A percentile compares a stretch with the other conserved stretches of the same genome.
Conservation (phyloP, 352 stramenopile genomes). For the Globisporangium emineosum region DNA sequence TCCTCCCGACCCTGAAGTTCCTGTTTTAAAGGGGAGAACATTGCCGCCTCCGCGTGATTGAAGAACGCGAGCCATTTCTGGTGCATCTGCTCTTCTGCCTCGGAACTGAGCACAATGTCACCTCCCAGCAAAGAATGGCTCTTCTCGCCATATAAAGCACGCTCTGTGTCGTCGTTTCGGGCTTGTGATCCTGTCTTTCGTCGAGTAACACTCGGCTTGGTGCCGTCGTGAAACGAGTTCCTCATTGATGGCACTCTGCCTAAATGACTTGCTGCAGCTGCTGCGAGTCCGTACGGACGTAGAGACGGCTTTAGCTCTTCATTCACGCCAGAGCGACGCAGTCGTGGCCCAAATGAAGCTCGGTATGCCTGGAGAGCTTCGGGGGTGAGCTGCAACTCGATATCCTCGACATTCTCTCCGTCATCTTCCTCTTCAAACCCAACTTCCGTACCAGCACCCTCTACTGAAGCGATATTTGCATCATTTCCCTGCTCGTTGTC, state of each 20-base stretch:
- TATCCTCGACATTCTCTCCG: constrained; percentile 20
- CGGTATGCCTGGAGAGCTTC: constrained; percentile 13
- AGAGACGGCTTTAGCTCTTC: not conserved
- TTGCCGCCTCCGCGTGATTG: constrained; percentile 38
- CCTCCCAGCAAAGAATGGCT: constrained; percentile 32
- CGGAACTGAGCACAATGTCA: constrained; percentile 46
- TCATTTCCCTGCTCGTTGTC: constrained; percentile 19
- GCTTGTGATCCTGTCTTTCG: not conserved
- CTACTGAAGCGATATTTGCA: not conserved
- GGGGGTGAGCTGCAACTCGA: constrained; percentile 15
- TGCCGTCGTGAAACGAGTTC: not conserved
- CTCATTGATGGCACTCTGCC: not conserved
- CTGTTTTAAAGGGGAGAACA: constrained; percentile 53
- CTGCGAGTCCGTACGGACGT: constrained; percentile 12
- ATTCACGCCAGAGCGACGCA: not conserved
- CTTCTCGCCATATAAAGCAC: constrained; percentile 40
- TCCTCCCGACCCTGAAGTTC: constrained; percentile 40
- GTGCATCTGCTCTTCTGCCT: constrained; percentile 45
- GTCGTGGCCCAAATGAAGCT: constrained; percentile 8
- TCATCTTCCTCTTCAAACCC: constrained; percentile 11
- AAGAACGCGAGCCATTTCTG: constrained; percentile 68
- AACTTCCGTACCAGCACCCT: not conserved
- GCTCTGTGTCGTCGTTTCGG: constrained; percentile 35
- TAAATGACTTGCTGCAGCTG: constrained; percentile 5
- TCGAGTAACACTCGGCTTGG: not conserved